Evolutionary conservation across 768 basidiomycete species (phyloP), one percentile per base, ranked within the genome.

Genomic region (Suillus paluster): DNA sequence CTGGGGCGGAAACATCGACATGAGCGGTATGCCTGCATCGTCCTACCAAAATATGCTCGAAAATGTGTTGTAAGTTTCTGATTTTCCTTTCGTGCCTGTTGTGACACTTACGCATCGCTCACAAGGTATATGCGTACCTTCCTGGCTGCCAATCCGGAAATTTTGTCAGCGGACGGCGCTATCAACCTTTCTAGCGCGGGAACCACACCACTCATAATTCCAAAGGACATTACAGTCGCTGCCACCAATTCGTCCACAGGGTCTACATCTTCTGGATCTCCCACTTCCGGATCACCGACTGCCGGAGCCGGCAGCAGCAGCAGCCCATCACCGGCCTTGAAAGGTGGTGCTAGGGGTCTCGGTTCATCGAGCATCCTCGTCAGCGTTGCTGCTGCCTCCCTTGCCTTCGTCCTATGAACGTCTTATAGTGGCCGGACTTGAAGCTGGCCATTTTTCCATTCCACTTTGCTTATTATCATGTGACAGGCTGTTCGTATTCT

Each of bases 1-100:
- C 46, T 91, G 90, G 91, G 90, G 89, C 61, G 71, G 73, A 59
- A 84, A 77, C 81, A 83, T 90, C 42, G 85, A 91, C 73, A 76
- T 91, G 68, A 70, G 76, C 41, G 45, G 63, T 48, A 75, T 92
- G 67, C 87, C 87, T 50, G 70, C 69, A 0, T 88, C 85, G 87
- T 74, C 86, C 6, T 81, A 85, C 60, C 63, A 71, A 15, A 69
- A 67, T 54, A 68, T 82, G 52, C 83, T 82, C 44, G 81, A 88
- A 79, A 90, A 90, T 76, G 82, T 89, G 63, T 77, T 79, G 72
- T 75, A 66, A 56, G 69, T 67, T 30, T 17, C 8, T 36, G 23
- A 11, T 25, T 30, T 33, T 17, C 45, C 25, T 38, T 34, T 49
- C 53, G 15, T n/a, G 2, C 55, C 12, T 75, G 42, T 36, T 44